Evolutionary conservation across 495 filamentous ascomycete genomes (phyloP).

Genomic region (Staphylotrichum longicolle): DNA sequence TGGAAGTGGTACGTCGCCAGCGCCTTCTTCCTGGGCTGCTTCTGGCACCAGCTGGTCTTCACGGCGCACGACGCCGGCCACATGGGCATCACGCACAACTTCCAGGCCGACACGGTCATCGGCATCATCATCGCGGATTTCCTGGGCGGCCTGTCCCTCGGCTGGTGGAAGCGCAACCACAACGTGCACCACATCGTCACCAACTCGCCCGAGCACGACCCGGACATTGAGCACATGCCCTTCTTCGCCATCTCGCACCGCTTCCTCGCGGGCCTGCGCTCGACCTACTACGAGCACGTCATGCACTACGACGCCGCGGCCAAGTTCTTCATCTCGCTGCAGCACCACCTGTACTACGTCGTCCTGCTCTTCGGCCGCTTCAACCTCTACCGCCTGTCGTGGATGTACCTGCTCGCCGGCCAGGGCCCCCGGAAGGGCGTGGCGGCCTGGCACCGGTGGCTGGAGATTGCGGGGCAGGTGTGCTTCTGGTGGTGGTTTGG

Average conservation of each 20-base stretch:
- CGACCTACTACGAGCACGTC: slow-evolving; percentile 83
- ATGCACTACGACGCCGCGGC: slow-evolving; percentile 82
- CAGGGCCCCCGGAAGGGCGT: slow-evolving; percentile 76
- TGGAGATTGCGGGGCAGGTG: slow-evolving; percentile 76
- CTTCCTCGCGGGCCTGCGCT: slow-evolving; percentile 71
- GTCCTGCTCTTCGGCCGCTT: slow-evolving; percentile 83
- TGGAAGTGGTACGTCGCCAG: slow-evolving; percentile 72
- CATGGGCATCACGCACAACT: slow-evolving; percentile 94
- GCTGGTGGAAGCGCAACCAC: slow-evolving; percentile 98
- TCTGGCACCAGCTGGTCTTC: slow-evolving; percentile 97
- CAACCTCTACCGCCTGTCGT: slow-evolving; percentile 85
- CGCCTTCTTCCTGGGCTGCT: slow-evolving; percentile 72
- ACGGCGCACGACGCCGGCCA: slow-evolving; percentile 95
- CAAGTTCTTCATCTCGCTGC: slow-evolving; percentile 66
- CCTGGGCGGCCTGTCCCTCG: slow-evolving; percentile 81
- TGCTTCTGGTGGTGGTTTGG: slow-evolving; percentile 97
- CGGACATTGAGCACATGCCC: slow-evolving; percentile 94
- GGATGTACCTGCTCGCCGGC: slow-evolving; percentile 73
- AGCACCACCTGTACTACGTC: slow-evolving; percentile 85
- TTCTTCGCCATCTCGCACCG: slow-evolving; percentile 92
- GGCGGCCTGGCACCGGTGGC: slow-evolving; percentile 85
- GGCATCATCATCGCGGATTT: slow-evolving; percentile 91
- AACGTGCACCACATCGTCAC: slow-evolving; percentile 99
- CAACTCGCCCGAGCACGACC: slow-evolving; percentile 94
- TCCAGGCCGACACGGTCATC: slow-evolving; percentile 75